Conservation (phyloP, 306 rosid genomes). For the Cicer judaicum region DNA sequence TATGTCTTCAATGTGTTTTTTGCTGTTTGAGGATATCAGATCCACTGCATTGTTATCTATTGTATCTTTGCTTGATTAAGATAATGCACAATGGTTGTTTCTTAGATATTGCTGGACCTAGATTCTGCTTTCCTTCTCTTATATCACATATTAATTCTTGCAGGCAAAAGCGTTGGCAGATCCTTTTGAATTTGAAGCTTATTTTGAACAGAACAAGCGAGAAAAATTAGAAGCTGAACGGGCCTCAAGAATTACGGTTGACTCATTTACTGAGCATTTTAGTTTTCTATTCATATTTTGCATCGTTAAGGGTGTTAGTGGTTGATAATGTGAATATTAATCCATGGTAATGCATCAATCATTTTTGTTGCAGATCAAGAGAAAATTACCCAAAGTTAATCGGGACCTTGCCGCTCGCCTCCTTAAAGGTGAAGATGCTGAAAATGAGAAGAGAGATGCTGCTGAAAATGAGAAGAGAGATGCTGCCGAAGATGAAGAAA, state of each 20-base stretch:
- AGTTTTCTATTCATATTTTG: constrained; percentile 13
- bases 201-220: constrained; percentile 66
- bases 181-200: constrained; percentile 68
- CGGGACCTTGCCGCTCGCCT: constrained; percentile 70
- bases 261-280: constrained; percentile 31
- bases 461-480: constrained; percentile 53
- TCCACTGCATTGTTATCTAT: constrained; percentile 27
- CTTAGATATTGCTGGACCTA: constrained; percentile 24
- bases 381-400: constrained; percentile 82
- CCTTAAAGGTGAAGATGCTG: constrained; percentile 65
- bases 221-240: constrained; percentile 80
- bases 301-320: constrained; percentile 27
- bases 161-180: constrained; percentile 80
- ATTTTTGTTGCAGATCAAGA: constrained; percentile 65
- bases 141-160: constrained; percentile 43
- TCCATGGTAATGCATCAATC: constrained; percentile 40
- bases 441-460: constrained; percentile 56
- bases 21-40: constrained; percentile 20
- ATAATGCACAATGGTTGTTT: constrained; percentile 16
- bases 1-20: neutral
- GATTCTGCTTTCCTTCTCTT: constrained; percentile 30
- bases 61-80: constrained; percentile 24
- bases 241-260: constrained; percentile 79
- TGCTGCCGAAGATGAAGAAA: constrained; percentile 52
- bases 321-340: constrained; percentile 33